phyloP scores from a whole-genome alignment of 306 rosid genomes.

The Ochetophila trinervis region DNA sequence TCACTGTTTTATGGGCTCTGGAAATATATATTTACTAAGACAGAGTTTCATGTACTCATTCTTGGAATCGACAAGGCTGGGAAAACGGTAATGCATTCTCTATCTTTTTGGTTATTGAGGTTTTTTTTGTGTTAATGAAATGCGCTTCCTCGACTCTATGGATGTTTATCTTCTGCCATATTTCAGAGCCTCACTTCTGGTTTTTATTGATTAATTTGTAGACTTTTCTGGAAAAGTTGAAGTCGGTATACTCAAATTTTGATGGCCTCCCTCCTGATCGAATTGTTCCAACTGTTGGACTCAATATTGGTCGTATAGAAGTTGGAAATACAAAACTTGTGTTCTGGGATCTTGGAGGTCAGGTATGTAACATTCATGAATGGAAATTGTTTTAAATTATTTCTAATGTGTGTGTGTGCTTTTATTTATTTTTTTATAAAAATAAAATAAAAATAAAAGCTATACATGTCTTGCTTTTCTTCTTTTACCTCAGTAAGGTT shows the following conservation, averaged over 20 bases:
- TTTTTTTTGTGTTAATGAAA: background rate
- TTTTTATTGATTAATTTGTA: conserved; percentile 30
- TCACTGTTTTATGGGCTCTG: conserved; percentile 92
- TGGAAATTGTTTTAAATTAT: background rate
- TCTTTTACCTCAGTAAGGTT: background rate
- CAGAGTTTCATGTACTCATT: conserved; percentile 95
- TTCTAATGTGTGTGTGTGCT: no score
- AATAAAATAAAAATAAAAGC: no score
- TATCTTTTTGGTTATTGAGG: background rate
- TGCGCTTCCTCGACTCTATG: conserved; percentile 1
- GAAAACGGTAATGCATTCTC: conserved; percentile 71
- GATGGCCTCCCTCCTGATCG: conserved; percentile 97
- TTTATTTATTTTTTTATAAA: conserved; percentile 11
- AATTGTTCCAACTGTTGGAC: conserved; percentile 97
- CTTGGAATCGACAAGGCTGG: conserved; percentile 98
- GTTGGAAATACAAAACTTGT: conserved; percentile 77
- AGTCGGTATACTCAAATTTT: conserved; percentile 65
- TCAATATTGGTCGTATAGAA: conserved; percentile 94
- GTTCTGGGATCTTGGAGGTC: conserved; percentile 99
- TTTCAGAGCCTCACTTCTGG: conserved; percentile 1
- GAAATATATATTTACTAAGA: conserved; percentile 83
- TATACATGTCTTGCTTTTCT: background rate
- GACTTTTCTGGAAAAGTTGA: conserved; percentile 97
- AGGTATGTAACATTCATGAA: conserved; percentile 48
- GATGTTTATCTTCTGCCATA: background rate